Evolutionary conservation across 208 protist genomes (phyloP).

Genomic region (Leptomonas seymouri): DNA sequence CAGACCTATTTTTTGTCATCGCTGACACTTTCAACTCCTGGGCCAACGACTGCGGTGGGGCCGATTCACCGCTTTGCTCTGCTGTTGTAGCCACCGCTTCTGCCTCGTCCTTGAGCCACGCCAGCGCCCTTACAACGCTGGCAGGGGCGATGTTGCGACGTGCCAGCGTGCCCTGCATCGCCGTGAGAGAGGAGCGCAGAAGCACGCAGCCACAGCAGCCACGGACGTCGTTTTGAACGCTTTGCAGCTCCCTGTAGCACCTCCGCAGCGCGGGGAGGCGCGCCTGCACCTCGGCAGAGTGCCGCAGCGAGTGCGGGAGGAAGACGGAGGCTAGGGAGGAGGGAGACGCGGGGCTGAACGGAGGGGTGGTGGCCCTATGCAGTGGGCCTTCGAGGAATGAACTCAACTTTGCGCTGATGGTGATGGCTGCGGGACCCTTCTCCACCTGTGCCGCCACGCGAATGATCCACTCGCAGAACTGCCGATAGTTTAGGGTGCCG

Average conservation of each 20-base stretch:
- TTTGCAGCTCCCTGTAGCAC: constrained; percentile 36
- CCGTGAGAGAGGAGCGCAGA: constrained; percentile 15
- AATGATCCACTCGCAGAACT: constrained; percentile 84
- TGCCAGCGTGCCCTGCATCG: constrained; percentile 10
- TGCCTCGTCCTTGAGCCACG: constrained; percentile 21
- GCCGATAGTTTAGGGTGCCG: constrained; percentile 72
- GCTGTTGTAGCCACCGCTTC: too few species aligned
- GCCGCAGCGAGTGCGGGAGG: constrained; percentile 45
- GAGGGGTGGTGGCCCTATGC: not conserved
- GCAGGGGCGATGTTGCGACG: constrained; percentile 10
- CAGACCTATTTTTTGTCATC: constrained; percentile 13
- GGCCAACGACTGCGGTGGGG: constrained; percentile 7
- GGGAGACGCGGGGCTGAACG: not conserved
- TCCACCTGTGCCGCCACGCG: constrained; percentile 59
- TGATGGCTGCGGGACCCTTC: constrained; percentile 38
- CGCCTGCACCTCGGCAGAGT: constrained; percentile 28
- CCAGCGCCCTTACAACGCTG: constrained; percentile 18
- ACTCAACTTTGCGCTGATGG: constrained; percentile 47
- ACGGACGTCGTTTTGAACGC: constrained; percentile 13
- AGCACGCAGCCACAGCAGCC: constrained; percentile 17
- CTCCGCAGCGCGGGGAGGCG: constrained; percentile 27
- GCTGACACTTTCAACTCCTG: constrained; percentile 19
- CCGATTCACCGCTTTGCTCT: not conserved
- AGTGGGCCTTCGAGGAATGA: constrained; percentile 51
- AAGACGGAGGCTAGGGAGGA: constrained; percentile 15